Percentiles rank a stretch among this genome's conserved stretches.
These are phyloP conservation scores for Elaeagnus macrophylla DNA, from an alignment of 306 rosid species.

Conservation along the genomic window DNA sequence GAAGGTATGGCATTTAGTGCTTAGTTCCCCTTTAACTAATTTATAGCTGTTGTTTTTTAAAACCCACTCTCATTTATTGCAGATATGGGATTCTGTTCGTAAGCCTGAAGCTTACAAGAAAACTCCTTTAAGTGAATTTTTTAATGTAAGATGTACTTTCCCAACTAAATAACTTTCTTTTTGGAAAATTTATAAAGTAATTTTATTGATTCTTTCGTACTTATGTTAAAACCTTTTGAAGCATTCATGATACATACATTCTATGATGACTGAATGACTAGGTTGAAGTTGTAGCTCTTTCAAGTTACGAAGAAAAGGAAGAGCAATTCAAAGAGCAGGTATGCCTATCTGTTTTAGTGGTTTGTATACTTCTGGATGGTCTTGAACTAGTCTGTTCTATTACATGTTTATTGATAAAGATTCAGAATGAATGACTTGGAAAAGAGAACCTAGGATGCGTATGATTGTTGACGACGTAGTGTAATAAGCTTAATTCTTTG, in stretches of 20 bases:
- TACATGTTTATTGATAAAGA: not conserved
- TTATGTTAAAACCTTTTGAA: not conserved
- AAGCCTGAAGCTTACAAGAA: slow-evolving; percentile 83
- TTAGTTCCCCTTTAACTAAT: slow-evolving; percentile 4
- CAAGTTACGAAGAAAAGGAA: slow-evolving; percentile 98
- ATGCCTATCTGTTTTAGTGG: slow-evolving; percentile 11
- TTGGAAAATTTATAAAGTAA: not conserved
- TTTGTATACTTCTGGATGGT: not conserved
- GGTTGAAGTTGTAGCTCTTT: slow-evolving; percentile 97
- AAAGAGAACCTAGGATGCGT: too few species aligned
- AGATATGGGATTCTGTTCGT: slow-evolving; percentile 99
- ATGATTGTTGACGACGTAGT: too few species aligned
- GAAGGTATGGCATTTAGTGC: slow-evolving; percentile 45
- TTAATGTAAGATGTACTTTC: slow-evolving; percentile 45
- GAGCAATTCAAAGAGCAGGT: slow-evolving; percentile 96
- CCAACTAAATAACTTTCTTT: not conserved
- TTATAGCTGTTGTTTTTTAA: slow-evolving; percentile 13
- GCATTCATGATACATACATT: slow-evolving; percentile 6
- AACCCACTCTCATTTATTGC: slow-evolving; percentile 13
- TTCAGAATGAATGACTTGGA: not conserved
- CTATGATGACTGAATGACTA: slow-evolving; percentile 28
- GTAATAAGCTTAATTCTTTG: too few species aligned
- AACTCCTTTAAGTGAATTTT: slow-evolving; percentile 93
- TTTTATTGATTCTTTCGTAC: not conserved
- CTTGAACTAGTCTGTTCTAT: not conserved